Percentiles rank a stretch among this genome's conserved stretches.
phyloP scores from a whole-genome alignment of 139 green algal genomes.

The Asterochloris erici region DNA sequence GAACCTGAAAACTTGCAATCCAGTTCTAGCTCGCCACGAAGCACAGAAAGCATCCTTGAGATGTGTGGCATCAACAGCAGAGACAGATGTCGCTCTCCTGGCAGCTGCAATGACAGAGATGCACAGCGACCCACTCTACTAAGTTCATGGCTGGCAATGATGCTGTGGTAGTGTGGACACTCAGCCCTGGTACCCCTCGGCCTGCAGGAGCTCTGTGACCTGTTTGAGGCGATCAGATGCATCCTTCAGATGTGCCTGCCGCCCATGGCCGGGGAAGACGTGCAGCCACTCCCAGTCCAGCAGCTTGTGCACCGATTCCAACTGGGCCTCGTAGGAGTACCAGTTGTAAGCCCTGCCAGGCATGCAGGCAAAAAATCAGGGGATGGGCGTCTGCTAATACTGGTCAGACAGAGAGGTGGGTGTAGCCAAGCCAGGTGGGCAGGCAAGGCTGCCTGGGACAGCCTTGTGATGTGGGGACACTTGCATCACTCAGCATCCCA shows the following conservation, averaged over 20 bases:
- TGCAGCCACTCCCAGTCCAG: slow-evolving; percentile 60
- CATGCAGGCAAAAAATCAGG: not conserved
- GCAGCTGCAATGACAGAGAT: too few species aligned
- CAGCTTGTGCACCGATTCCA: slow-evolving; percentile 53
- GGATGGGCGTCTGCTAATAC: not conserved
- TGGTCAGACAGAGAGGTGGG: not conserved
- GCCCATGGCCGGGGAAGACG: slow-evolving; percentile 66
- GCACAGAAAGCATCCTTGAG: too few species aligned
- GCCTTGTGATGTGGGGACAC: not conserved
- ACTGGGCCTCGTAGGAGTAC: slow-evolving; percentile 44
- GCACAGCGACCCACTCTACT: too few species aligned
- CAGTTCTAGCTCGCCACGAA: too few species aligned
- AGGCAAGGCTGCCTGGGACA: not conserved
- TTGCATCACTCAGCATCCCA: not conserved
- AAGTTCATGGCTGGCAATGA: too few species aligned
- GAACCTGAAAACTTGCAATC: too few species aligned
- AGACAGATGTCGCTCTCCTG: too few species aligned
- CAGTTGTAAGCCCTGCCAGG: slow-evolving; percentile 35
- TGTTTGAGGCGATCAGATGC: not conserved
- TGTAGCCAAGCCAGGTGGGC: not conserved
- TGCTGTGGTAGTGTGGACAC: too few species aligned
- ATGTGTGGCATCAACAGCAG: too few species aligned
- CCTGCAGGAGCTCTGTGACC: not conserved
- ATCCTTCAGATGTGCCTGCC: slow-evolving; percentile 21
- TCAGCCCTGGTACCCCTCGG: too few species aligned